A percentile compares a stretch with the other conserved stretches of the same genome.
Conservation (phyloP, 164 flowering plant genomes). For the Santalum album region DNA sequence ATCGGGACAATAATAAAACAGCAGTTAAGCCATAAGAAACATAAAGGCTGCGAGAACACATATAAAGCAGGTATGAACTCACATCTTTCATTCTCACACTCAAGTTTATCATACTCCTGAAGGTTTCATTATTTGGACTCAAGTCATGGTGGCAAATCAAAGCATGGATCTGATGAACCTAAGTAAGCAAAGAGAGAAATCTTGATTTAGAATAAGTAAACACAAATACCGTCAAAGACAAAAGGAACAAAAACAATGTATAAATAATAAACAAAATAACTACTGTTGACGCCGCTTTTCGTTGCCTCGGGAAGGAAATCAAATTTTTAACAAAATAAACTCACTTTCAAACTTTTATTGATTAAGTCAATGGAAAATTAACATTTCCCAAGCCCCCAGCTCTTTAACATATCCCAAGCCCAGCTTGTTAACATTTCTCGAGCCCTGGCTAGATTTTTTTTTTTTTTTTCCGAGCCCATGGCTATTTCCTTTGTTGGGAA, state of each 20-base stretch:
- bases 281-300: too few relatives aligned
- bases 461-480: too few relatives aligned
- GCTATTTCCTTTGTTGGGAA: too few relatives aligned
- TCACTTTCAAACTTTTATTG: too few relatives aligned
- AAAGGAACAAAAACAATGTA: neutral
- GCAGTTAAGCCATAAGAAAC: neutral
- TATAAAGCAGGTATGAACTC: conserved; percentile 18
- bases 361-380: too few relatives aligned
- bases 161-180: conserved; percentile 65
- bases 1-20: neutral
- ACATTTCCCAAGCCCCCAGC: too few relatives aligned
- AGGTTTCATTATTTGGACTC: conserved; percentile 58
- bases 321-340: too few relatives aligned
- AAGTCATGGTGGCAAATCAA: conserved; percentile 32
- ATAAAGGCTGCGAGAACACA: neutral
- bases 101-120: conserved; percentile 55
- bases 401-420: too few relatives aligned
- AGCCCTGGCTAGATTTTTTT: too few relatives aligned
- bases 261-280: too few relatives aligned
- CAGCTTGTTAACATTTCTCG: too few relatives aligned
- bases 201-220: neutral
- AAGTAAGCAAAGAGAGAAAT: neutral
- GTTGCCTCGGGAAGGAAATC: too few relatives aligned
- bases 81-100: conserved; percentile 80
- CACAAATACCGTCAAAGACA: neutral